These are phyloP conservation scores for Suillus lakei DNA, from an alignment of 768 basidiomycete species.

Conservation along the genomic window DNA sequence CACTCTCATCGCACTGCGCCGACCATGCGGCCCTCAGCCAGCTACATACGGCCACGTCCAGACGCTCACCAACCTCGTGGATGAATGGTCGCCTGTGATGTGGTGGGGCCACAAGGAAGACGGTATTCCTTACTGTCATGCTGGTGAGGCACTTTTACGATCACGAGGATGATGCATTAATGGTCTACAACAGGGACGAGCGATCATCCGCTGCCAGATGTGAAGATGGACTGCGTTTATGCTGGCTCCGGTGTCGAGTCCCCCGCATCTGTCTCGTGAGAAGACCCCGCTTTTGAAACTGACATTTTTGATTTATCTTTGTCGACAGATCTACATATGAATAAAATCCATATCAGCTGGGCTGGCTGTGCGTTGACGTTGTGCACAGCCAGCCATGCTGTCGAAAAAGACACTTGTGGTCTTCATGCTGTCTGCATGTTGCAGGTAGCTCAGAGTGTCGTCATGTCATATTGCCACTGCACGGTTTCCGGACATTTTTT, in stretches of 20 bases:
- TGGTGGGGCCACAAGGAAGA: constrained; percentile 32
- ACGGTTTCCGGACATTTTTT: too few species aligned
- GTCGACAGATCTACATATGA: too few species aligned
- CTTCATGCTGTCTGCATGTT: too few species aligned
- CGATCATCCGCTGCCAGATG: constrained; percentile 20
- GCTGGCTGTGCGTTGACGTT: too few species aligned
- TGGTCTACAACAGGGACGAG: constrained; percentile 24
- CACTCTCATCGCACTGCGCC: too few species aligned
- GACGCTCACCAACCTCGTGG: constrained; percentile 30
- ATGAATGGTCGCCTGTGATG: constrained; percentile 31
- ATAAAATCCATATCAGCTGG: too few species aligned
- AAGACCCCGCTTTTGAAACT: too few species aligned
- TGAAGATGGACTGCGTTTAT: constrained; percentile 26
- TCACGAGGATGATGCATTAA: neutral
- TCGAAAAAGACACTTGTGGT: too few species aligned
- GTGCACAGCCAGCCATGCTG: too few species aligned
- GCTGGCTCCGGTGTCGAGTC: constrained; percentile 4
- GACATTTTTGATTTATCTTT: too few species aligned
- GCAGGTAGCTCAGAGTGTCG: neutral
- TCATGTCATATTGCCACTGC: too few species aligned
- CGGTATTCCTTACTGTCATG: constrained; percentile 14
- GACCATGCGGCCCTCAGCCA: too few species aligned
- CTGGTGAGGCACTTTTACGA: constrained; percentile 18
- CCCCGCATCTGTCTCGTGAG: neutral
- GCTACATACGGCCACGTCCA: constrained; percentile 39